Base-by-base conservation (phyloP, 257 asterid genomes). In the Ilex asprella region DNA sequence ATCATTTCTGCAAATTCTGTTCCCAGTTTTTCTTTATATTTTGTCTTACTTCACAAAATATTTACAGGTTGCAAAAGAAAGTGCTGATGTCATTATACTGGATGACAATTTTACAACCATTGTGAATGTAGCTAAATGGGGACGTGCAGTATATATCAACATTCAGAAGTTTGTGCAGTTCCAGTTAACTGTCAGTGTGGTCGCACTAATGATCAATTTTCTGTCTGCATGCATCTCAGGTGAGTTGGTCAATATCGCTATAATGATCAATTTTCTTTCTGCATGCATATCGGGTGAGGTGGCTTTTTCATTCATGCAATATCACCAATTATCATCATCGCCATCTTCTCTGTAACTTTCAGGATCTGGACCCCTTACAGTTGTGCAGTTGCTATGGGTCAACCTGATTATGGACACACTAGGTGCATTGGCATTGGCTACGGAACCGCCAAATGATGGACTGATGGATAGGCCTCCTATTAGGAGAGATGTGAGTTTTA, bases 91-190 rank as follows among this genome's bases (percentile, higher is more conserved):
- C 68, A 85, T 93, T 51, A 96, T 93, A 69, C 64, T 93, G 76
- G 99, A 93, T 30, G 97, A 93, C 85, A 93, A 89, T 75, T 93
- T 93, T 71, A 64, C 96, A 55, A 93, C 99, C 49, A 89, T 93
- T n/a, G 97, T 93, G 30, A 93, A 85, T 32, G 97, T 93, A 7
- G 99, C 94, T 16, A 89, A 79, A 75, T 89, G 97, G 99, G 99
- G 99, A 46, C 95, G 99, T 16, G 69, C 99, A 14, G 99, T 89
- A 62, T 93, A 93, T 75, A 89, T 93, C 74, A 93, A 93, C 76
- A 93, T 93, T 59, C 97, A 93, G 74, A 93, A 92, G 74, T 93
- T 93, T 64, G 99, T 93, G 71, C 99, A 93, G 70, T 93, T 93
- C 75, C 99, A 93, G 80, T 67, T 89, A 76, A 93, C 99, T 41